Percentiles rank a stretch among this genome's conserved stretches.
Conservation (phyloP, 345 rosid species). For the Corchorus olitorius region DNA sequence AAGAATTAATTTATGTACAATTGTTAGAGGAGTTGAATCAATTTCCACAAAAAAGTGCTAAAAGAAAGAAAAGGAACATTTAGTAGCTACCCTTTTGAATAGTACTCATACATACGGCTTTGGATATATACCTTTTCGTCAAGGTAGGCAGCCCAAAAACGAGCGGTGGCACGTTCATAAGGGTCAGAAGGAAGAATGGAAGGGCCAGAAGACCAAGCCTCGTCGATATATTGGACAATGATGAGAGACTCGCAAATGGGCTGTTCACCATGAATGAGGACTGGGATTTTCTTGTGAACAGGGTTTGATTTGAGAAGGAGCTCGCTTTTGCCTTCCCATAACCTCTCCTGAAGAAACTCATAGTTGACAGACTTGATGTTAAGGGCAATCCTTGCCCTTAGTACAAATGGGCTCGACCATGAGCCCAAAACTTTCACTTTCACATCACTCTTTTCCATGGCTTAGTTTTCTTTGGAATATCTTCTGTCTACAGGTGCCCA, state of each 20-base stretch:
- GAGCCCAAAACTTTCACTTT: slow-evolving; percentile 54
- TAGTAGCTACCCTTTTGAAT: no score
- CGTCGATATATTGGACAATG: slow-evolving; percentile 71
- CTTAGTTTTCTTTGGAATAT: neutral
- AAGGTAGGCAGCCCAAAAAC: slow-evolving; percentile 76
- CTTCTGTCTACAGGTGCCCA: slow-evolving; percentile 24
- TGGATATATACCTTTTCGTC: slow-evolving; percentile 64
- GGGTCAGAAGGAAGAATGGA: slow-evolving; percentile 70
- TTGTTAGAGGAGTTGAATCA: no score
- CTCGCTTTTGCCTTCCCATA: slow-evolving; percentile 50
- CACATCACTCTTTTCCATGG: slow-evolving; percentile 27
- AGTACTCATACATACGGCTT: no score
- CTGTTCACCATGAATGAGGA: slow-evolving; percentile 62
- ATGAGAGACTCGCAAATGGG: slow-evolving; percentile 68
- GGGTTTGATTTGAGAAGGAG: slow-evolving; percentile 74
- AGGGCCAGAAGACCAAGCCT: slow-evolving; percentile 63
- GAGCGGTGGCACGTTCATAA: slow-evolving; percentile 62
- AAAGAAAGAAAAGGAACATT: no score
- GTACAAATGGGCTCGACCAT: slow-evolving; percentile 81
- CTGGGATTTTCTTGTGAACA: slow-evolving; percentile 78
- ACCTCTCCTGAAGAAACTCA: slow-evolving; percentile 56
- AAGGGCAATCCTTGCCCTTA: slow-evolving; percentile 72
- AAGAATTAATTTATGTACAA: no score
- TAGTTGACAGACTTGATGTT: slow-evolving; percentile 65
- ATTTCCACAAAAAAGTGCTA: no score